Evolutionary conservation across 179 eudicot species (phyloP).

Genomic region (Silene vulgaris): DNA sequence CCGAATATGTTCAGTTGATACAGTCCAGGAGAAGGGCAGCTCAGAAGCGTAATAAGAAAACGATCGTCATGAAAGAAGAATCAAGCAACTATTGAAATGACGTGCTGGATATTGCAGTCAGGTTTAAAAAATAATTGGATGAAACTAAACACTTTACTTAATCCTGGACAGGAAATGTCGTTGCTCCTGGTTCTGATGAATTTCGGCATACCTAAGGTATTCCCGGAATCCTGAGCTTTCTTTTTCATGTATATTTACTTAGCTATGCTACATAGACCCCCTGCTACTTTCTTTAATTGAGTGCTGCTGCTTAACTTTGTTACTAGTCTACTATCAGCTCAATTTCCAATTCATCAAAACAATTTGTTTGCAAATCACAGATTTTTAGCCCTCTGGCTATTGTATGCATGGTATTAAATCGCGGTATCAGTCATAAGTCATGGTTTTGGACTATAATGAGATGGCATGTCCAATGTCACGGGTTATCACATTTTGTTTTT

Average conservation of each 20-base stretch:
- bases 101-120: slow-evolving; percentile 8
- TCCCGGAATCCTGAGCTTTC: slow-evolving; percentile 1
- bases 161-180: background rate
- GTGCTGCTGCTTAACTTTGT: background rate
- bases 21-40: slow-evolving; percentile 48
- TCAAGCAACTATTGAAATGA: slow-evolving; percentile 17
- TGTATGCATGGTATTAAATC: background rate
- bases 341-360: background rate
- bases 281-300: no score
- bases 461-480: background rate
- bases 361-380: background rate
- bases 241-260: background rate
- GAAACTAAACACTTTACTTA: slow-evolving; percentile 6
- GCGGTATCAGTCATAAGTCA: background rate
- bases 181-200: slow-evolving; percentile 7
- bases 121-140: background rate
- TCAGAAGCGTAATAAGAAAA: slow-evolving; percentile 21
- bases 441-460: background rate
- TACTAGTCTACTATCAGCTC: background rate
- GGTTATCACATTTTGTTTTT: background rate
- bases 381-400: background rate
- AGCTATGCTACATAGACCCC: background rate
- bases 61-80: slow-evolving; percentile 28
- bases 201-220: slow-evolving; percentile 23
- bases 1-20: slow-evolving; percentile 51